Base-by-base conservation (phyloP, 2,329 filamentous ascomycete species). In the Fusarium continuum region DNA sequence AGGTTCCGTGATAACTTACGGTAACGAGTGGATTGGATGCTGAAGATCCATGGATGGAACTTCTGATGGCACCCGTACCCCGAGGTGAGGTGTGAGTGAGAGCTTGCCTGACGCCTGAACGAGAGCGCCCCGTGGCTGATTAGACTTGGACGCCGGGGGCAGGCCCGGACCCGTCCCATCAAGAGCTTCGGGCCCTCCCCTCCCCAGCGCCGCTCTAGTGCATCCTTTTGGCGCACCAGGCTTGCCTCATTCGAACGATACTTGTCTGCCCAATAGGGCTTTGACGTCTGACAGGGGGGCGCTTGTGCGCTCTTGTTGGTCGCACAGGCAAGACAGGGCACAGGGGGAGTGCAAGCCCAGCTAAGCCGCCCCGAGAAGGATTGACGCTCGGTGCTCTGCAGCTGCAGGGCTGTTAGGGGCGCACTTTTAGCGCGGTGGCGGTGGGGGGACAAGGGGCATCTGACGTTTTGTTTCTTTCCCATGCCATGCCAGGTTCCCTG, bases 251-350 rank as follows among this genome's bases (percentile, higher is more conserved):
- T 36, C 20, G 45, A 45, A 56, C 44, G 50, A 61, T 43, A 56
- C 58, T 61, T 61, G 16, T 13, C 34, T 6, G 26, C n/a, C 58
- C 58, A 61, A 61, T 62, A 25, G 19, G 19, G 35, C 25, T 28
- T 17, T 47, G 44, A 34, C 40, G 29, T 38, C 8, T 62, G 50
- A 57, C 55, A 59, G 43, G 61, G 61, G 41, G 28, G 50, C 41
- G 55, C 61, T 65, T 65, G 36, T 65, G 36, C 45, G 61, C 52
- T 65, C 55, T 43, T 65, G 61, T 65, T 65, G 50, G 61, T 64
- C 39, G 45, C 48, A 64, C 60, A 61, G 64, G 61, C 34, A n/a
- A 49, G 16, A 13, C n/a, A 43, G 19, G n/a, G n/a, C n/a, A n/a
- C n/a, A n/a, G n/a, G n/a, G n/a, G 47, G 43, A 25, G 38, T 31